Evolutionary conservation across 2,329 filamentous ascomycete genomes (phyloP).

Genomic region (Sporothrix mexicana): DNA sequence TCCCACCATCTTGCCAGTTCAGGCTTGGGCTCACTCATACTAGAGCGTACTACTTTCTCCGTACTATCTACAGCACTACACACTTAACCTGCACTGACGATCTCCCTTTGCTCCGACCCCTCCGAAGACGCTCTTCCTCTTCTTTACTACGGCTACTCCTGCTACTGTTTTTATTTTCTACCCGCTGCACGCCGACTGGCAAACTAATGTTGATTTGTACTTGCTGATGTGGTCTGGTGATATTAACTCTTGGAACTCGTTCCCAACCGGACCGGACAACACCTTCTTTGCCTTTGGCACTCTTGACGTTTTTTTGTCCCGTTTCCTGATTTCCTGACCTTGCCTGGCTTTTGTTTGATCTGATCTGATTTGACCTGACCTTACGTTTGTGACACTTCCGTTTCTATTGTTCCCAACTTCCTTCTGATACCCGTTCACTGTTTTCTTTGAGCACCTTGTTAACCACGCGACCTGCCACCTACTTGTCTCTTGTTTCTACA

Average conservation of each 20-base stretch:
- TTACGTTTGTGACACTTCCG: too few relatives aligned
- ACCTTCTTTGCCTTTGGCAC: background rate
- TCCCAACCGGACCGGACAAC: background rate
- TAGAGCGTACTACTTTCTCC: background rate
- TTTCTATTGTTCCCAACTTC: background rate
- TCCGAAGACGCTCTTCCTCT: slow-evolving; percentile 6
- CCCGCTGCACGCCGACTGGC: slow-evolving; percentile 15
- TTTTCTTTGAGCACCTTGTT: too few relatives aligned
- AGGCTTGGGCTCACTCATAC: slow-evolving; percentile 5
- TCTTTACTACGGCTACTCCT: too few relatives aligned
- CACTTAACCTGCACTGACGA: background rate
- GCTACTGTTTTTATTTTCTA: slow-evolving; percentile 7
- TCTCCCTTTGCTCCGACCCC: slow-evolving; percentile 15
- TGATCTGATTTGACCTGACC: background rate
- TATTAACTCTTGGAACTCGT: background rate
- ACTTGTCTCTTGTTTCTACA: background rate
- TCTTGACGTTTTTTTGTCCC: background rate
- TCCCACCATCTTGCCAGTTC: background rate
- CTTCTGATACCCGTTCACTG: background rate
- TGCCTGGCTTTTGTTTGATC: background rate
- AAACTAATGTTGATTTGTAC: background rate
- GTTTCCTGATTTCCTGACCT: background rate
- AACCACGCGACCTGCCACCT: too few relatives aligned
- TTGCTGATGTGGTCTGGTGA: background rate
- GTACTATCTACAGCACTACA: background rate